Conservation (phyloP, 2,329 filamentous ascomycete species). For the Diaporthe sp. region DNA sequence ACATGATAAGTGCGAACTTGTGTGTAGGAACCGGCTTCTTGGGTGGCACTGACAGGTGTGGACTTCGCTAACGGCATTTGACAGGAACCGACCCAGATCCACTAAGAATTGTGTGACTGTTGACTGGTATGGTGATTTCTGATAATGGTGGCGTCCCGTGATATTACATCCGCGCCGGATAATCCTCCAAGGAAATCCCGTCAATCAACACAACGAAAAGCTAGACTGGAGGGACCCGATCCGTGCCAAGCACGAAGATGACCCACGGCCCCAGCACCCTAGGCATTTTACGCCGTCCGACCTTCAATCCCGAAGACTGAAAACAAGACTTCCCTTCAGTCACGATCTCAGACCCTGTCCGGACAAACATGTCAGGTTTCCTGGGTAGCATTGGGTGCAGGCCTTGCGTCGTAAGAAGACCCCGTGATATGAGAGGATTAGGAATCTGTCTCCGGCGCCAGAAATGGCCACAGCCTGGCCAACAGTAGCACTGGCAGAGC, state of each 20-base stretch:
- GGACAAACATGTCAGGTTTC: neutral
- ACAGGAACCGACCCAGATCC: conserved; percentile 1
- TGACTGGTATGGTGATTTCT: neutral
- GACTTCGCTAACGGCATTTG: conserved; percentile 1
- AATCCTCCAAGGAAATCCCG: conserved; percentile 12
- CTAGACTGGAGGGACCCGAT: neutral
- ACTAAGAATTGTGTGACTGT: conserved; percentile 1
- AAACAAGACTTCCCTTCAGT: conserved; percentile 1
- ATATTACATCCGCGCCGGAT: conserved; percentile 12
- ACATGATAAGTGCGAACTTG: neutral
- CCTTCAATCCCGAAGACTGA: neutral
- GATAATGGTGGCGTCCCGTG: conserved; percentile 8
- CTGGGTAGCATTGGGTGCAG: neutral
- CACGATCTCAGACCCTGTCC: neutral
- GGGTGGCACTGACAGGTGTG: neutral
- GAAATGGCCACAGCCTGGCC: neutral
- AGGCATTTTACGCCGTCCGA: neutral
- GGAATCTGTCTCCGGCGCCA: conserved; percentile 24
- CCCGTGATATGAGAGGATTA: conserved; percentile 7
- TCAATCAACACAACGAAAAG: conserved; percentile 19
- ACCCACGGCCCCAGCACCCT: conserved; percentile 18
- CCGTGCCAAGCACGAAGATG: conserved; percentile 21
- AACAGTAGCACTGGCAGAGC: neutral
- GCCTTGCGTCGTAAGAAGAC: neutral
- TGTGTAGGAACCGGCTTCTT: neutral